These are phyloP conservation scores for Shiraia bambusicola DNA, from an alignment of 2,329 filamentous ascomycete genomes.

Conservation along the genomic window DNA sequence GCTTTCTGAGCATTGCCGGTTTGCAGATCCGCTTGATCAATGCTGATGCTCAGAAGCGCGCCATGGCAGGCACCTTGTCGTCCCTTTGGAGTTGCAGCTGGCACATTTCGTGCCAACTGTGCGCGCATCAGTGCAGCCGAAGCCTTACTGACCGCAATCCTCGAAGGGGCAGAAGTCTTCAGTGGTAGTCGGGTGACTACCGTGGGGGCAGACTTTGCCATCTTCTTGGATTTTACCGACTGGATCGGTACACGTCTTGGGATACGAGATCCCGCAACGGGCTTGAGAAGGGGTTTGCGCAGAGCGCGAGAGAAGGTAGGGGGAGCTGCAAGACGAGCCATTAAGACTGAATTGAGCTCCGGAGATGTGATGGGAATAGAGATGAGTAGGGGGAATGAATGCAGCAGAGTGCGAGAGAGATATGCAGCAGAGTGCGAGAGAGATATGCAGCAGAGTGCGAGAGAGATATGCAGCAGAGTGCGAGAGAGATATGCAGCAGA, in stretches of 20 bases:
- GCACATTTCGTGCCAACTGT: conserved; percentile 1
- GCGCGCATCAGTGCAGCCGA: not conserved
- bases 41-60: not conserved
- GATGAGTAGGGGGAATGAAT: no score
- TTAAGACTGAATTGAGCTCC: not conserved
- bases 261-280: not conserved
- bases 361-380: no score
- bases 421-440: no score
- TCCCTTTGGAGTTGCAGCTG: conserved; percentile 1
- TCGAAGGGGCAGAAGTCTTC: conserved; percentile 1
- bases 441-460: no score
- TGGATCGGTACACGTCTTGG: conserved; percentile 3
- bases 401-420: no score
- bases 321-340: conserved; percentile 3
- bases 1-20: not conserved
- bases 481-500: no score
- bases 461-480: no score
- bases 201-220: not conserved
- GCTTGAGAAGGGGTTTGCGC: not conserved
- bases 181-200: not conserved
- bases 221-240: conserved; percentile 4
- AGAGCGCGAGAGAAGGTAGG: not conserved
- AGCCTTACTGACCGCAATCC: not conserved
- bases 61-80: not conserved
- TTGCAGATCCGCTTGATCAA: not conserved